Evolutionary conservation across 495 filamentous ascomycete genomes (phyloP).

Genomic region (Aspergillus sclerotiicarbonarius): DNA sequence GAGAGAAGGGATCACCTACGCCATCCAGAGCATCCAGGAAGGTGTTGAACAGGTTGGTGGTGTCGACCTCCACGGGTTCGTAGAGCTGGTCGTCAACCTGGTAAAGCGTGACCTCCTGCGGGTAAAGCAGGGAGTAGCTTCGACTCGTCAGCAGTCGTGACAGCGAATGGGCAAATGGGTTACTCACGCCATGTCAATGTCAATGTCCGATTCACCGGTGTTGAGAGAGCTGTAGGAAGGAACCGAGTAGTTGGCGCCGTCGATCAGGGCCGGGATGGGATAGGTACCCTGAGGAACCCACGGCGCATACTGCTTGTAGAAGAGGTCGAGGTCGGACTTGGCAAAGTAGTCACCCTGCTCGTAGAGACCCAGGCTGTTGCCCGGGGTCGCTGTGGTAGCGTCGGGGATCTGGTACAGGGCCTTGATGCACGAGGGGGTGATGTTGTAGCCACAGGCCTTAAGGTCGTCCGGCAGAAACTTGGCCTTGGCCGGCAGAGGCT

Average conservation of each 20-base stretch:
- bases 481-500: conserved; percentile 17
- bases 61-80: conserved; percentile 25
- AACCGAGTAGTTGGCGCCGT: conserved; percentile 32
- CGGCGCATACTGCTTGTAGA: conserved; percentile 44
- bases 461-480: conserved; percentile 10
- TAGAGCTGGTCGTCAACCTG: conserved; percentile 57
- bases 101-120: conserved; percentile 58
- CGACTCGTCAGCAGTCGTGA: background rate
- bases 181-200: conserved; percentile 48
- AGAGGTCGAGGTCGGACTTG: conserved; percentile 58
- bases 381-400: conserved; percentile 31
- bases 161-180: no score
- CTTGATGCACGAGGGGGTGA: conserved; percentile 35
- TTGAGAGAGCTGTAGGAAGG: conserved; percentile 24
- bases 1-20: background rate
- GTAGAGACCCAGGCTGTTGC: conserved; percentile 48
- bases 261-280: conserved; percentile 40
- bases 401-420: conserved; percentile 44
- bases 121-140: conserved; percentile 46
- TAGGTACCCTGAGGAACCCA: conserved; percentile 34
- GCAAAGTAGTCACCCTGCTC: conserved; percentile 44
- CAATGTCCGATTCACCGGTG: conserved; percentile 49
- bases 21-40: conserved; percentile 64
- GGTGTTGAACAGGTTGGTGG: conserved; percentile 38
- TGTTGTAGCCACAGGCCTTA: conserved; percentile 22